Conservation (phyloP, 2,329 filamentous ascomycete genomes). For the Neopestalotiopsis clavispora region DNA sequence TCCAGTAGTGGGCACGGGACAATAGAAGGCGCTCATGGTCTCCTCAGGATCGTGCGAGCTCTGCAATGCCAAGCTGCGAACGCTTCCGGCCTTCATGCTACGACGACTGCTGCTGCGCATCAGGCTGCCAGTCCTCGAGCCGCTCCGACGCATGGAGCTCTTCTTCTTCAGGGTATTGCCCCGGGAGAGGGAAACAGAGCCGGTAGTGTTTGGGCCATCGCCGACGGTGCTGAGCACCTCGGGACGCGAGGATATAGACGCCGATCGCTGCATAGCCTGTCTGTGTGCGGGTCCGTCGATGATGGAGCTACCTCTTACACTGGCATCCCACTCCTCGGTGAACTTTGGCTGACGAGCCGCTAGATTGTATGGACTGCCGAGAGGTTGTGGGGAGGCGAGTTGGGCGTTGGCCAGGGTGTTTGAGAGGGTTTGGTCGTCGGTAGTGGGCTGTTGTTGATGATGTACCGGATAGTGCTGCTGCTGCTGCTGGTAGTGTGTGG, state of each 20-base stretch:
- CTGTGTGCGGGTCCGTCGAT: constrained; percentile 50
- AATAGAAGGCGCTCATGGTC: constrained; percentile 83
- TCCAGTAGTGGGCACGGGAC: constrained; percentile 85
- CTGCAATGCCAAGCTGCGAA: constrained; percentile 78
- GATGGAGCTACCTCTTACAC: constrained; percentile 69
- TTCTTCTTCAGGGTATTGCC: constrained; percentile 89
- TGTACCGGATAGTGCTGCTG: constrained; percentile 30
- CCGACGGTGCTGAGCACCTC: constrained; percentile 48
- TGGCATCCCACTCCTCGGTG: constrained; percentile 74
- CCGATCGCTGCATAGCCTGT: constrained; percentile 60
- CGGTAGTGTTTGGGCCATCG: constrained; percentile 32
- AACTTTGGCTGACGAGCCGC: constrained; percentile 55
- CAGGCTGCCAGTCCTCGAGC: constrained; percentile 75
- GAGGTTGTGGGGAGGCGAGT: constrained; percentile 31
- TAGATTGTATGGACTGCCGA: constrained; percentile 23
- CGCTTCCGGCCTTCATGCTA: constrained; percentile 85
- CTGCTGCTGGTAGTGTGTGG: constrained; percentile 16
- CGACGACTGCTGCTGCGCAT: constrained; percentile 80
- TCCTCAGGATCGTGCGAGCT: constrained; percentile 71
- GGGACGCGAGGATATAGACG: constrained; percentile 60
- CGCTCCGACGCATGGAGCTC: constrained; percentile 73
- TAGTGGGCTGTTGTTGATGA: constrained; percentile 24
- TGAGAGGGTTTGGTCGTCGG: constrained; percentile 39
- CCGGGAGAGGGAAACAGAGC: constrained; percentile 44
- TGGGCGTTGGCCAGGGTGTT: constrained; percentile 44